These are phyloP conservation scores for Sesbania bispinosa DNA, from an alignment of 306 rosid genomes.

Conservation along the genomic window DNA sequence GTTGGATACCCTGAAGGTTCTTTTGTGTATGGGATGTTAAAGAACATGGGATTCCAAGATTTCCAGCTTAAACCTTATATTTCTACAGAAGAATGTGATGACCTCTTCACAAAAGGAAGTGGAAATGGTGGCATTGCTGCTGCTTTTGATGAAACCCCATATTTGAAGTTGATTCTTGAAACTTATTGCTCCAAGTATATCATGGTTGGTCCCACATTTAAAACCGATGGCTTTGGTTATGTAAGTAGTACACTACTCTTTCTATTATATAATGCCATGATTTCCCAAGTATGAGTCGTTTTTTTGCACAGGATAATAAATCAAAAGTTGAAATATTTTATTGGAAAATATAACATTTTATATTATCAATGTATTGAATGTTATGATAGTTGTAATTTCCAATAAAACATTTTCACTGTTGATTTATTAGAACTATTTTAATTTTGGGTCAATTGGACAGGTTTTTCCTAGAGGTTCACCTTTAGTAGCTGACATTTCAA, in stretches of 20 bases:
- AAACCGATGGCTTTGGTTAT: slow-evolving; percentile 59
- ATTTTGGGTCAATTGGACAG: slow-evolving; percentile 7
- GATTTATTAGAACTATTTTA: too few species aligned
- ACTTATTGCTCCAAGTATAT: slow-evolving; percentile 47
- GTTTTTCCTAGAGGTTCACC: slow-evolving; percentile 45
- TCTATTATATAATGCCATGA: neutral
- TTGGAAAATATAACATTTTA: too few species aligned
- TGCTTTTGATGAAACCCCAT: slow-evolving; percentile 57
- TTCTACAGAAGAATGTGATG: slow-evolving; percentile 29
- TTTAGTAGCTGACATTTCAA: slow-evolving; percentile 48
- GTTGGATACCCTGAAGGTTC: slow-evolving; percentile 50
- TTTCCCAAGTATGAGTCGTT: neutral
- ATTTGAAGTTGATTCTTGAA: slow-evolving; percentile 36
- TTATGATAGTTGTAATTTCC: too few species aligned
- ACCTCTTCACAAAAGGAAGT: slow-evolving; percentile 42
- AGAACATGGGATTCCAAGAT: slow-evolving; percentile 31
- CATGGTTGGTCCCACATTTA: slow-evolving; percentile 46
- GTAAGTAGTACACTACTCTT: slow-evolving; percentile 34
- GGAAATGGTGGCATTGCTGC: slow-evolving; percentile 50
- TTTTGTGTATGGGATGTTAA: slow-evolving; percentile 36
- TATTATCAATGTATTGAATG: too few species aligned
- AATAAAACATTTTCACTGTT: too few species aligned
- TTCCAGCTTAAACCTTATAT: slow-evolving; percentile 17
- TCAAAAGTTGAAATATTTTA: too few species aligned
- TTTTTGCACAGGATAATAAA: too few species aligned